Percentiles rank a stretch among this genome's conserved stretches.
phyloP scores from a whole-genome alignment of 306 rosid species.

The Cotoneaster glaucophyllus region DNA sequence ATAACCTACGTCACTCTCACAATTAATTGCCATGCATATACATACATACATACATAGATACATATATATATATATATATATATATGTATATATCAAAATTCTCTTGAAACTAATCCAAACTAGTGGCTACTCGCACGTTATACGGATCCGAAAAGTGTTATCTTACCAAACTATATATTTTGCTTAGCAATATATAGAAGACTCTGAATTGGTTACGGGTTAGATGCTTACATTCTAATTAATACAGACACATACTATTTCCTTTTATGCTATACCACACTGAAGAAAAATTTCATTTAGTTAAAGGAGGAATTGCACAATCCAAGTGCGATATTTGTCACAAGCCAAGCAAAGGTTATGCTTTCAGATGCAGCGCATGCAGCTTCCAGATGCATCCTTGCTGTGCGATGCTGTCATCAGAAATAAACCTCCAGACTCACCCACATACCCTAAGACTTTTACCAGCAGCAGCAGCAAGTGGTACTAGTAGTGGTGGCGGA shows the following conservation, averaged over 20 bases:
- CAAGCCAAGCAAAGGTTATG: conserved; percentile 57
- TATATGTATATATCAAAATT: too few relatives aligned
- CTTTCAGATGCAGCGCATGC: conserved; percentile 62
- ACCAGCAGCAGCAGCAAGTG: conserved; percentile 15
- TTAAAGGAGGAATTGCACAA: conserved; percentile 52
- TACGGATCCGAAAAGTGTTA: too few relatives aligned
- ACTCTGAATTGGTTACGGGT: background rate
- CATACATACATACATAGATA: too few relatives aligned
- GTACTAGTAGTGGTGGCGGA: background rate
- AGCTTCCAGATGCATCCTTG: conserved; percentile 83
- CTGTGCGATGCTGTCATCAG: conserved; percentile 61
- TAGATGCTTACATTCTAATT: background rate
- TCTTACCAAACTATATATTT: too few relatives aligned
- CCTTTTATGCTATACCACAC: background rate
- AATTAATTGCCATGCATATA: background rate
- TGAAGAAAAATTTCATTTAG: conserved; percentile 7
- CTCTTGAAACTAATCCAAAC: background rate
- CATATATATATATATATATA: background rate
- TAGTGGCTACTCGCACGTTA: background rate
- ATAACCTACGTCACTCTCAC: too few relatives aligned
- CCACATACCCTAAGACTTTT: conserved; percentile 51
- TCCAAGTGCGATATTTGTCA: conserved; percentile 75
- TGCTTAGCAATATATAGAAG: too few relatives aligned
- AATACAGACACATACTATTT: background rate
- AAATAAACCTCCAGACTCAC: conserved; percentile 36